Conservation (phyloP, 1,284 basidiomycete species). For the Trichosporon sp. region DNA sequence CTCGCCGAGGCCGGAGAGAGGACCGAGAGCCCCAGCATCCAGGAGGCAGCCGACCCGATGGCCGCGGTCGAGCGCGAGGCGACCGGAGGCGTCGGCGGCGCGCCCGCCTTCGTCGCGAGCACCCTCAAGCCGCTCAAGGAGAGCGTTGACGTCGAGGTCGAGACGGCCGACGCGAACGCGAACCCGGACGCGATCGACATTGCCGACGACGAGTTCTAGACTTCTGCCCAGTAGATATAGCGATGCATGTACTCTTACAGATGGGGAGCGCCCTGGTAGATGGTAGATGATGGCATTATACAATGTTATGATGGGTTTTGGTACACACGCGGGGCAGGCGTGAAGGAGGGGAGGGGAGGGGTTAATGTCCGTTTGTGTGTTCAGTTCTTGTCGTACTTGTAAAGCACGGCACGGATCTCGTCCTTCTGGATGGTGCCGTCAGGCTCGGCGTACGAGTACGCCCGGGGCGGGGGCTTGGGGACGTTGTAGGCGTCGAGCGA, state of each 20-base stretch:
- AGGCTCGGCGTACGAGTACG: background rate
- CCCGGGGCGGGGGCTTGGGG: background rate
- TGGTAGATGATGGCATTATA: background rate
- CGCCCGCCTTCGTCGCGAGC: constrained; percentile 63
- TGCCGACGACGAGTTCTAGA: constrained; percentile 45
- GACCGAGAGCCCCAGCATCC: constrained; percentile 16
- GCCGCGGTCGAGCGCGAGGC: constrained; percentile 55
- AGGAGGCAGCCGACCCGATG: constrained; percentile 56
- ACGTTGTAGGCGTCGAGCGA: constrained; percentile 1
- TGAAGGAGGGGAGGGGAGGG: background rate
- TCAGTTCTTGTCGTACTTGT: background rate
- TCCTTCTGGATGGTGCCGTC: background rate
- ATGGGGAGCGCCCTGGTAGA: background rate
- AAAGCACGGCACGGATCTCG: background rate
- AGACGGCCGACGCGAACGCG: constrained; percentile 23
- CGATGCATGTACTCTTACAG: constrained; percentile 8
- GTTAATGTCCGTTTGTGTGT: background rate
- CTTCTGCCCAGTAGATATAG: background rate
- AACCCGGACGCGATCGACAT: constrained; percentile 50
- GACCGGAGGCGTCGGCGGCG: constrained; percentile 38
- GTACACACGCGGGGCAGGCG: background rate
- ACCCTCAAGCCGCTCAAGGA: constrained; percentile 40
- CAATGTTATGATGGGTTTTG: background rate
- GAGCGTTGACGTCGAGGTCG: constrained; percentile 28
- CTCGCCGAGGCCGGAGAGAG: background rate